phyloP scores from a whole-genome alignment of 2,329 filamentous ascomycete species.

The Dactylellina leptospora region DNA sequence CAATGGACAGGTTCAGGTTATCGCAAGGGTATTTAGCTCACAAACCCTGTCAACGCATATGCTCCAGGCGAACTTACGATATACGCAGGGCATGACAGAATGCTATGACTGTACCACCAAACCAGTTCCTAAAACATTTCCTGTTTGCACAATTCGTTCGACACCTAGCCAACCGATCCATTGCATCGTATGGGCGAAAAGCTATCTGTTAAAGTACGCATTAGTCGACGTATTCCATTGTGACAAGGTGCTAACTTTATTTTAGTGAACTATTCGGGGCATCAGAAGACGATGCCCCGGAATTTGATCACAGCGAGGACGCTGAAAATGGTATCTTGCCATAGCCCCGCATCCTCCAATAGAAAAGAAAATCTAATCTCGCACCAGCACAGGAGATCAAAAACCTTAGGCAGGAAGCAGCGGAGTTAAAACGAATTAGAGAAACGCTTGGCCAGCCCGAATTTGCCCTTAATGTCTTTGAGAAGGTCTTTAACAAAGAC shows the following conservation, averaged over 20 bases:
- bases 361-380: slow-evolving; percentile 7
- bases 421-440: slow-evolving; percentile 82
- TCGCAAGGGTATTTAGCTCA: slow-evolving; percentile 72
- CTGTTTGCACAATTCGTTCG: slow-evolving; percentile 95
- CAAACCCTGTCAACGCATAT: too few species aligned
- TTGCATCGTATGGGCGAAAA: slow-evolving; percentile 98
- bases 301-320: slow-evolving; percentile 81
- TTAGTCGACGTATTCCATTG: not conserved
- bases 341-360: not conserved
- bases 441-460: slow-evolving; percentile 78
- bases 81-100: slow-evolving; percentile 74
- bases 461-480: slow-evolving; percentile 82
- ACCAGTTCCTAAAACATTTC: slow-evolving; percentile 88
- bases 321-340: slow-evolving; percentile 74
- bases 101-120: slow-evolving; percentile 97
- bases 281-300: slow-evolving; percentile 82
- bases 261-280: slow-evolving; percentile 83
- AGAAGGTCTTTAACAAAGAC: slow-evolving; percentile 90
- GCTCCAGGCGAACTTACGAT: not conserved
- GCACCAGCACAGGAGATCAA: slow-evolving; percentile 78
- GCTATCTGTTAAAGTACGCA: slow-evolving; percentile 81
- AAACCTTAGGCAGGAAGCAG: slow-evolving; percentile 83
- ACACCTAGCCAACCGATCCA: slow-evolving; percentile 97
- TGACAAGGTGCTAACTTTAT: too few species aligned
- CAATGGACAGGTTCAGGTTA: slow-evolving; percentile 96